Conservation (phyloP, 305 asterid genomes). For the Caryopteris hybrid region DNA sequence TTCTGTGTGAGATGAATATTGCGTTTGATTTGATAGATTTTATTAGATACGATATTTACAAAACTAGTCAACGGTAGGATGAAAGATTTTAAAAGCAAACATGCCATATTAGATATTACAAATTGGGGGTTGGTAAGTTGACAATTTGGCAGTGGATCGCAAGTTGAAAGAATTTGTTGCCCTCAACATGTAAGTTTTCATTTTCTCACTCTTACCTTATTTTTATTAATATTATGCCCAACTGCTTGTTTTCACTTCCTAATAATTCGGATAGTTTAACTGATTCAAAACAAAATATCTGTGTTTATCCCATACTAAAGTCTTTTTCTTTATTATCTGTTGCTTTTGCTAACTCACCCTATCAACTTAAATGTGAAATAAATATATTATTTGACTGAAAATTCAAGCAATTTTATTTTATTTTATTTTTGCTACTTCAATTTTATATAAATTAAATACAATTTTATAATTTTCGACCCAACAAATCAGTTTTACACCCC, state of each 20-base stretch:
- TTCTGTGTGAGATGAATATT: too few relatives aligned
- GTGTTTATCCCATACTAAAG: background rate
- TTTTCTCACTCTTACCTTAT: too few relatives aligned
- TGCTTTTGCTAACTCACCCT: background rate
- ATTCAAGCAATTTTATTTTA: background rate
- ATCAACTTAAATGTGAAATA: too few relatives aligned
- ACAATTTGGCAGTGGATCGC: background rate
- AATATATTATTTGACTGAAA: too few relatives aligned
- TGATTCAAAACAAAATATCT: background rate
- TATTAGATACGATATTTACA: too few relatives aligned
- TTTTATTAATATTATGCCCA: too few relatives aligned
- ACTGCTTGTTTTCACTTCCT: constrained; percentile 7
- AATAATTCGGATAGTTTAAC: background rate
- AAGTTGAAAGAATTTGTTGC: background rate
- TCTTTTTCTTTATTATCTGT: background rate
- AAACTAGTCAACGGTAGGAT: too few relatives aligned
- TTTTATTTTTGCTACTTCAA: background rate
- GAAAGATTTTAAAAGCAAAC: too few relatives aligned
- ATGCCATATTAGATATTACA: too few relatives aligned
- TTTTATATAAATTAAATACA: background rate
- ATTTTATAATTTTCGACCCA: too few relatives aligned
- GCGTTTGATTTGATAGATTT: too few relatives aligned
- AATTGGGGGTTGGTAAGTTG: background rate
- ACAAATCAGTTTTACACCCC: too few relatives aligned
- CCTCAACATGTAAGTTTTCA: background rate